A percentile compares a stretch with the other conserved stretches of the same genome.
phyloP scores from a whole-genome alignment of 345 rosid species.

The Theobroma cacao region DNA sequence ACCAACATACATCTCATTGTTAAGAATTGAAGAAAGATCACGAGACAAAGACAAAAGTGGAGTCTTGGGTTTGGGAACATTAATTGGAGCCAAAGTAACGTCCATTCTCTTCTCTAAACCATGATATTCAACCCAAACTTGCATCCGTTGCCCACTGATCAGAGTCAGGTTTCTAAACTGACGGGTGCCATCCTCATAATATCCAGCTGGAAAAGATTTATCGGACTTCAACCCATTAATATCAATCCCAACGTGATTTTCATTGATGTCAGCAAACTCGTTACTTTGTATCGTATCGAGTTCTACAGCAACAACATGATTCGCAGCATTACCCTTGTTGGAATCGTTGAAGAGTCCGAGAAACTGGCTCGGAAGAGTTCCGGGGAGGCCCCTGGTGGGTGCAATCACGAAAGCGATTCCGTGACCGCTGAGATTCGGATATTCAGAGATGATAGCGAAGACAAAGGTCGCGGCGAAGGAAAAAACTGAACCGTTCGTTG shows the following conservation, averaged over 20 bases:
- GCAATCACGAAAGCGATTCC: conserved; percentile 10
- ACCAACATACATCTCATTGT: conserved; percentile 49
- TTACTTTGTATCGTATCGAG: conserved; percentile 18
- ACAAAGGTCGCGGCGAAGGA: conserved; percentile 56
- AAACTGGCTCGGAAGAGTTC: not conserved
- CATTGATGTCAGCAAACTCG: conserved; percentile 14
- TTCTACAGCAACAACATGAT: conserved; percentile 29
- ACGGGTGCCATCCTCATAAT: not conserved
- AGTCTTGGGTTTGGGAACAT: conserved; percentile 29
- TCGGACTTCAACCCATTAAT: conserved; percentile 13
- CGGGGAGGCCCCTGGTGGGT: conserved; percentile 9
- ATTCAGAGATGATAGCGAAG: conserved; percentile 48
- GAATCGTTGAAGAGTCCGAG: conserved; percentile 18
- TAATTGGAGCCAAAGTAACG: conserved; percentile 36
- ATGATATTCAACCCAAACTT: conserved; percentile 48
- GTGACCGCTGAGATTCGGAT: conserved; percentile 1
- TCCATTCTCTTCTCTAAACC: conserved; percentile 19
- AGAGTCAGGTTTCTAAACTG: conserved; percentile 25
- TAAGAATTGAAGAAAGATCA: conserved; percentile 43
- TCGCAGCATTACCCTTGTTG: conserved; percentile 13
- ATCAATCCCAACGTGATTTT: conserved; percentile 30
- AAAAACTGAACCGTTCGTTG: conserved; percentile 23
- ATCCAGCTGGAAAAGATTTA: conserved; percentile 4
- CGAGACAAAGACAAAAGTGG: conserved; percentile 39
- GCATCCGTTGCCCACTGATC: conserved; percentile 30